phyloP scores from a whole-genome alignment of 2,329 filamentous ascomycete species.

The Ophiostoma fasciatum region DNA sequence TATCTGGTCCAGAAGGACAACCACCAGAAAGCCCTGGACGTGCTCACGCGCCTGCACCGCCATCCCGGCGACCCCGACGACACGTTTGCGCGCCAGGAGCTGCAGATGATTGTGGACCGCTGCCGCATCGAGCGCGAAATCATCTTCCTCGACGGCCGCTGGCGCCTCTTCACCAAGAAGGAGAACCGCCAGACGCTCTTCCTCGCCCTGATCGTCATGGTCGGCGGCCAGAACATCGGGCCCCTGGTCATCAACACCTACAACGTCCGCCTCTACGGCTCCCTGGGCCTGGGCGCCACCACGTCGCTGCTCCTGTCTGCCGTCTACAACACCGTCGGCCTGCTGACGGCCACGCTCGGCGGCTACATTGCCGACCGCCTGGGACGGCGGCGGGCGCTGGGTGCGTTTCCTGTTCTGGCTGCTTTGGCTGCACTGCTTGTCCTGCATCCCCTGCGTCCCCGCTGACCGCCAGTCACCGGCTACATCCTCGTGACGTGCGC shows the following conservation, averaged over 20 bases:
- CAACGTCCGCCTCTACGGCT: slow-evolving; percentile 1
- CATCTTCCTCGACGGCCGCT: neutral
- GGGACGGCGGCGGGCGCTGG: neutral
- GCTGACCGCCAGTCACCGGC: slow-evolving; percentile 1
- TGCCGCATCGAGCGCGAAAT: neutral
- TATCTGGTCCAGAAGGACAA: slow-evolving; percentile 1
- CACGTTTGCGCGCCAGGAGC: slow-evolving; percentile 1
- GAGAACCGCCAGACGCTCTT: slow-evolving; percentile 3
- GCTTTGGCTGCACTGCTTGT: too few species aligned
- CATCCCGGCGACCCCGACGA: neutral
- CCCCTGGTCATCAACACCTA: slow-evolving; percentile 6
- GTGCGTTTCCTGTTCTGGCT: neutral
- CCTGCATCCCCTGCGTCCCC: too few species aligned
- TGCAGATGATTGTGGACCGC: neutral
- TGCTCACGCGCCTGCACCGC: neutral
- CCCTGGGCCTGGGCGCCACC: neutral
- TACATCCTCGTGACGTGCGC: slow-evolving; percentile 1
- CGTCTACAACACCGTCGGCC: slow-evolving; percentile 2
- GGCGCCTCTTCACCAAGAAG: slow-evolving; percentile 4
- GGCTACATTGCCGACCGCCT: slow-evolving; percentile 1
- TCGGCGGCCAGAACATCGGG: slow-evolving; percentile 6
- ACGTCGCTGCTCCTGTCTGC: slow-evolving; percentile 3
- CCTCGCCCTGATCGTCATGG: slow-evolving; percentile 4
- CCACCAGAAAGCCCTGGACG: neutral
- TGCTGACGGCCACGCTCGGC: neutral